These are phyloP conservation scores for Rosa multiflora DNA, from an alignment of 306 rosid genomes.

Conservation along the genomic window DNA sequence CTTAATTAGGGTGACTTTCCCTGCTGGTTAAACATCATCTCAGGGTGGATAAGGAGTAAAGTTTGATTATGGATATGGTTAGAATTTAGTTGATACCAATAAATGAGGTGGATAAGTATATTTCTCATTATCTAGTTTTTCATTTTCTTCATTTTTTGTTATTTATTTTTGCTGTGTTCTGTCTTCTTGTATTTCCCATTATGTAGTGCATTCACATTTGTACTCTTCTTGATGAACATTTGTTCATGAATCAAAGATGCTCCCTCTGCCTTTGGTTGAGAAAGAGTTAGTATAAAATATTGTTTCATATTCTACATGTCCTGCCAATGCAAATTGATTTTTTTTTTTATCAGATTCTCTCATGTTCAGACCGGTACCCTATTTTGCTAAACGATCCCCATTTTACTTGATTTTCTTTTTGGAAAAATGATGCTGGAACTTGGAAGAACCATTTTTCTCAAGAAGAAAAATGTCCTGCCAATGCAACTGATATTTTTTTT, in stretches of 20 bases:
- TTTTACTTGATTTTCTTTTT: not conserved
- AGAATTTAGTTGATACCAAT: too few species aligned
- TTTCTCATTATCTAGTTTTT: too few species aligned
- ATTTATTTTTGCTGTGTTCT: too few species aligned
- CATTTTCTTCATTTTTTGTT: too few species aligned
- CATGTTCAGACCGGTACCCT: not conserved
- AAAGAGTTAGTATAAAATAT: not conserved
- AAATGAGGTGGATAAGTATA: too few species aligned
- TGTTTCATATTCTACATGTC: not conserved
- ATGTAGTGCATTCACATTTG: not conserved
- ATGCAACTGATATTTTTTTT: too few species aligned
- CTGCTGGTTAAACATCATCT: too few species aligned
- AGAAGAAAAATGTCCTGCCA: too few species aligned
- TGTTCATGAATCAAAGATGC: not conserved
- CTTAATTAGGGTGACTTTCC: too few species aligned
- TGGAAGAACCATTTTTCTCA: not conserved
- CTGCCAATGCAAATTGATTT: not conserved
- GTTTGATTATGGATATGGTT: too few species aligned
- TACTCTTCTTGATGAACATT: not conserved
- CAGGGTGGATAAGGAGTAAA: too few species aligned
- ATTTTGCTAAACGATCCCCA: not conserved
- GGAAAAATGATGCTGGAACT: not conserved
- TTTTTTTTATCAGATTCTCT: not conserved
- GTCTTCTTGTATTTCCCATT: too few species aligned
- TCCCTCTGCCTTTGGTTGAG: not conserved